Evolutionary conservation across 352 stramenopile species (phyloP).

Genomic region (Phytophthora pluvialis): DNA sequence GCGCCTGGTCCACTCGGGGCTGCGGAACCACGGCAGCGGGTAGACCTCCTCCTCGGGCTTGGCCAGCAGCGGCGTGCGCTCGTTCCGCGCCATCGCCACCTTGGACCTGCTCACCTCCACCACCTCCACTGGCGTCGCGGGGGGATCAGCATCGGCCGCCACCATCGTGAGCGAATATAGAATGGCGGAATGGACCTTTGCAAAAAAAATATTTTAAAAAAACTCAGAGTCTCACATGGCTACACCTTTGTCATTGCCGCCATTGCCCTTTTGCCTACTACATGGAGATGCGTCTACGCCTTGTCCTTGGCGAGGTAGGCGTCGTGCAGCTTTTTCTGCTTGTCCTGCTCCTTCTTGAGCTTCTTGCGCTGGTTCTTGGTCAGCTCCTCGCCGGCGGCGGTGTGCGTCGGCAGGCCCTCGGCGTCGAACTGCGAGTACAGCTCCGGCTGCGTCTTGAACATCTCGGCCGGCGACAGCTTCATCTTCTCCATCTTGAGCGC

Average conservation of each 20-base stretch:
- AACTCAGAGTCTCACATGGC: slow-evolving; percentile 5
- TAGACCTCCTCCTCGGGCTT: slow-evolving; percentile 70
- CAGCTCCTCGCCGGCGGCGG: slow-evolving; percentile 56
- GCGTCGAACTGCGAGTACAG: slow-evolving; percentile 78
- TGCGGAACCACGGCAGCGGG: slow-evolving; percentile 82
- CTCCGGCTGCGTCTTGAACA: slow-evolving; percentile 76
- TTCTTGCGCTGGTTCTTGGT: slow-evolving; percentile 89
- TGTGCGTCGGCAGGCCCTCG: slow-evolving; percentile 81
- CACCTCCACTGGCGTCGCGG: slow-evolving; percentile 7
- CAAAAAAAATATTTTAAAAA: too few species aligned
- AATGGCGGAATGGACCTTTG: neutral
- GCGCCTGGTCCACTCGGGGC: slow-evolving; percentile 58
- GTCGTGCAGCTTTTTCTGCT: slow-evolving; percentile 89
- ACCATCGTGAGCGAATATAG: slow-evolving; percentile 25
- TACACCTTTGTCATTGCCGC: slow-evolving; percentile 10
- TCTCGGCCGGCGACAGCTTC: slow-evolving; percentile 84
- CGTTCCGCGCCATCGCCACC: slow-evolving; percentile 38
- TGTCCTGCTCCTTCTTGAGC: slow-evolving; percentile 90
- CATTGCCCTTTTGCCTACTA: neutral
- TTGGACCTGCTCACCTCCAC: slow-evolving; percentile 24
- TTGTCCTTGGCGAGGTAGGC: slow-evolving; percentile 54
- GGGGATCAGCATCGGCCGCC: slow-evolving; percentile 28
- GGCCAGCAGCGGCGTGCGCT: slow-evolving; percentile 51
- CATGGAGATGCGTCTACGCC: too few species aligned
- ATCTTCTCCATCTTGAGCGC: slow-evolving; percentile 94